These are phyloP conservation scores for Moniliophthora roreri DNA, from an alignment of 1,284 basidiomycete species.

Conservation along the genomic window DNA sequence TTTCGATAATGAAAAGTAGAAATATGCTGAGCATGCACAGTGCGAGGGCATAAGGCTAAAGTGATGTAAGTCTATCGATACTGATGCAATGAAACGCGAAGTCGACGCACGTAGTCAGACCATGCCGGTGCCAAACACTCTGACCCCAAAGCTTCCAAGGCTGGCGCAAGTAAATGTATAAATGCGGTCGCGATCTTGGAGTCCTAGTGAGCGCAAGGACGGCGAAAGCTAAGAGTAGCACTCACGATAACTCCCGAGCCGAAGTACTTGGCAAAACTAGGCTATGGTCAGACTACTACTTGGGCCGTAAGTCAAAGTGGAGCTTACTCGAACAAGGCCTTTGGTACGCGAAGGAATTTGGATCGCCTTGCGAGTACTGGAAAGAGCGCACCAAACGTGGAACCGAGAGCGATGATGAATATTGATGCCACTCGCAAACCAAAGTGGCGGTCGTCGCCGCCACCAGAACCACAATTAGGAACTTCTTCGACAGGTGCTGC, in stretches of 20 bases:
- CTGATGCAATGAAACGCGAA: background rate
- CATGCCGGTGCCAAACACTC: slow-evolving; percentile 74
- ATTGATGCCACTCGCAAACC: slow-evolving; percentile 78
- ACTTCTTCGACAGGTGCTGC: no score
- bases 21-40: slow-evolving; percentile 83
- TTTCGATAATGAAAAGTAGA: slow-evolving; percentile 80
- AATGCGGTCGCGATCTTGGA: slow-evolving; percentile 86
- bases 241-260: slow-evolving; percentile 89
- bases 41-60: slow-evolving; percentile 57
- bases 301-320: slow-evolving; percentile 4
- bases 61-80: background rate
- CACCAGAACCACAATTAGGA: slow-evolving; percentile 31
- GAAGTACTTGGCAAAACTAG: slow-evolving; percentile 91
- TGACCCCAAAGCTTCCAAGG: slow-evolving; percentile 67
- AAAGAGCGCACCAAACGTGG: slow-evolving; percentile 74
- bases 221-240: slow-evolving; percentile 18
- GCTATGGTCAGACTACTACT: slow-evolving; percentile 7
- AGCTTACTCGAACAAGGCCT: slow-evolving; percentile 70
- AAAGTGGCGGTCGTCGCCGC: slow-evolving; percentile 34
- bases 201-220: slow-evolving; percentile 13
- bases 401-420: slow-evolving; percentile 82
- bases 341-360: slow-evolving; percentile 61
- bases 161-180: slow-evolving; percentile 83
- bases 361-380: slow-evolving; percentile 76
- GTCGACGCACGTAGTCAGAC: slow-evolving; percentile 66